These are phyloP conservation scores for Clavispora asparagi DNA, from an alignment of 805 yeast species.

Conservation along the genomic window DNA sequence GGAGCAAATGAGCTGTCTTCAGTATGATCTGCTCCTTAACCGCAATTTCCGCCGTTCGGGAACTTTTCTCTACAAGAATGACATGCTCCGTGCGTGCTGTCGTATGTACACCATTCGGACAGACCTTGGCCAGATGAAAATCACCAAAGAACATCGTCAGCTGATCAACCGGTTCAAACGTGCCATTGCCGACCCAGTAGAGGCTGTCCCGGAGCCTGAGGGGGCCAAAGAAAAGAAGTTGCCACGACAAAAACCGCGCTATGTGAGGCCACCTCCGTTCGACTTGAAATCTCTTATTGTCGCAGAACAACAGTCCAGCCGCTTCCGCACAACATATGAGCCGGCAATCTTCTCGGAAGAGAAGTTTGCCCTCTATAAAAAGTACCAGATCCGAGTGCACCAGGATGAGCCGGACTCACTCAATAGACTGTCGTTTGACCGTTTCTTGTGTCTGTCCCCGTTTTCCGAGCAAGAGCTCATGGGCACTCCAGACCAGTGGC, in stretches of 20 bases:
- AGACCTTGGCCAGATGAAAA: conserved; percentile 35
- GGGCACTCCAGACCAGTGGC: conserved; percentile 34
- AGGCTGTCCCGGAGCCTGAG: not conserved
- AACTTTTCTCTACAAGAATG: conserved; percentile 56
- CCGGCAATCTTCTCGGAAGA: conserved; percentile 48
- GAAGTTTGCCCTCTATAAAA: conserved; percentile 57
- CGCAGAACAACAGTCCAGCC: conserved; percentile 33
- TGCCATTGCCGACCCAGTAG: conserved; percentile 22
- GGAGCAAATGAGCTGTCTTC: conserved; percentile 41
- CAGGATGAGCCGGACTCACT: conserved; percentile 50
- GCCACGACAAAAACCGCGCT: not conserved
- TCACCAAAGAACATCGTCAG: conserved; percentile 64
- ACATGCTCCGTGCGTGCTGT: conserved; percentile 70
- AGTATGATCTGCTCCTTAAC: conserved; percentile 64
- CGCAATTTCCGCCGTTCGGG: conserved; percentile 82
- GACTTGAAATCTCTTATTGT: conserved; percentile 28
- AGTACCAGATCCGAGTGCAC: conserved; percentile 71
- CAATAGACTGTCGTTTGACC: conserved; percentile 43
- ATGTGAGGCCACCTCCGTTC: conserved; percentile 11
- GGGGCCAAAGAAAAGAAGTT: not conserved
- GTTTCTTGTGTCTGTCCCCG: conserved; percentile 70
- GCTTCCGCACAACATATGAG: conserved; percentile 45
- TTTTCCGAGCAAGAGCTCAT: conserved; percentile 31
- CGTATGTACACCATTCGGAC: conserved; percentile 75
- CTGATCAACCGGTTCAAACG: conserved; percentile 56